Base-by-base conservation (phyloP, 108 stramenopile species). In the Schizochytrium sp. region DNA sequence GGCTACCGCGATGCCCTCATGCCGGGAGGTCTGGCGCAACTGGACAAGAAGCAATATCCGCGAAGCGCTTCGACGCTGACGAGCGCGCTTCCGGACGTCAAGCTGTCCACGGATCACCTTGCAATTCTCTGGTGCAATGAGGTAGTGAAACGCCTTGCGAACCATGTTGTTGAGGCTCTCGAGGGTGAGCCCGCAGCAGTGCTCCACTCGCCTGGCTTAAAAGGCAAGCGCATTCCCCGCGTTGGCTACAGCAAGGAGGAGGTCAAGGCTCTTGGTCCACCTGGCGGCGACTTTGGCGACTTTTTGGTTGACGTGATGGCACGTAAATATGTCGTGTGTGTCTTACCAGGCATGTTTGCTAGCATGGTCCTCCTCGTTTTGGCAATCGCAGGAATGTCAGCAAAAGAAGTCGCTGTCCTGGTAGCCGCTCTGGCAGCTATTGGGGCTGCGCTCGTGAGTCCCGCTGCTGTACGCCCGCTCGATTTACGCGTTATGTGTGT, bases 91-190 rank as follows among this genome's bases (percentile, higher is more conserved):
- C 45, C 45, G 51, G 76, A 53, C 23, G 51, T 83, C 18, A 45
- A 34, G 6, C 19, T 53, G 76, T 83, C 76, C n/a, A 83, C 51
- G 48, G 76, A 83, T 23, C 76, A 83, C 51, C 76, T 83, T 23
- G 45, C 76, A 16, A 53, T 83, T 12, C 76, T 83, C 25, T 83
- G 76, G 76, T 83, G 76, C 51, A 83, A 83, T 12, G 76, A 83
- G 76, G 23, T 83, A 12, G 51, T 83, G 18, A 53, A 47, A 16
- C 48, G 48, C 0, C 45, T 83, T 12, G 45, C 76, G 51, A 23
- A 34, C n/a, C 48, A 83, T 12, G 48, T 53, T 3, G 76, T 83
- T 3, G 48, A 83, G 18, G 51, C 51, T 53, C 51, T 83, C 45
- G 28, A 83, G 16, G 76, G 76, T 12, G 12, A 23, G 10, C 43